Evolutionary conservation across 202 grass and related monocot genomes (phyloP), one percentile per base, ranked within the genome.

Genomic region (Carex sylvatica): DNA sequence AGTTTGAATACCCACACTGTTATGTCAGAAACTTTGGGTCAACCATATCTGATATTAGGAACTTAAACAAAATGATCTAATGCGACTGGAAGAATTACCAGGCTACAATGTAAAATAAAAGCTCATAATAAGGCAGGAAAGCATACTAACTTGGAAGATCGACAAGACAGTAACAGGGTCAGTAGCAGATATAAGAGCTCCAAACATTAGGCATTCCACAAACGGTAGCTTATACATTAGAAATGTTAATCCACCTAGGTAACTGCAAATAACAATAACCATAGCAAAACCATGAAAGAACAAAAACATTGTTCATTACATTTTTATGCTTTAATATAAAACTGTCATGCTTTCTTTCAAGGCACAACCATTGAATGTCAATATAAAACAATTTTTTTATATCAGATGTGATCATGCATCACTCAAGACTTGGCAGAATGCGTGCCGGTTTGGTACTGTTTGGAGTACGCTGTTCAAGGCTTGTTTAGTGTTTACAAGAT

Each of bases 101-200:
- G 36, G 31, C 22, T 24, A 38, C 9, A 1, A 59, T 60, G 64
- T 40, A 61, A 86, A 28, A 24, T 42, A n/a, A 72, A 31, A 16
- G n/a, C 31, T 64, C 18, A 16, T 20, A 81, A 47, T 64, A 44
- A 26, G 54, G 40, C 61, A 59, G 20, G 8, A 74, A 86, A 59
- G 65, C 61, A 22, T 61, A 87, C 42, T 83, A 16, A 98, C 96
- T 91, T 98, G 96, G 79, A 98, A 98, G 90, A 98, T 98, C 24
- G 96, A 98, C 83, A 98, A 82, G 74, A 98, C 96, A 51, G 96
- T 98, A 61, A 98, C 96, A 89, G 96, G 96, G 88, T 98, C 96
- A 51, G 96, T 98, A 64, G 96, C 96, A 74, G 96, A 98, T 88
- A 98, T 98, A 66, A 98, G 91, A 68, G 96, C 89, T 76, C 96